Evolutionary conservation across 306 rosid species (phyloP).

Genomic region (Dalbergia oliveri): DNA sequence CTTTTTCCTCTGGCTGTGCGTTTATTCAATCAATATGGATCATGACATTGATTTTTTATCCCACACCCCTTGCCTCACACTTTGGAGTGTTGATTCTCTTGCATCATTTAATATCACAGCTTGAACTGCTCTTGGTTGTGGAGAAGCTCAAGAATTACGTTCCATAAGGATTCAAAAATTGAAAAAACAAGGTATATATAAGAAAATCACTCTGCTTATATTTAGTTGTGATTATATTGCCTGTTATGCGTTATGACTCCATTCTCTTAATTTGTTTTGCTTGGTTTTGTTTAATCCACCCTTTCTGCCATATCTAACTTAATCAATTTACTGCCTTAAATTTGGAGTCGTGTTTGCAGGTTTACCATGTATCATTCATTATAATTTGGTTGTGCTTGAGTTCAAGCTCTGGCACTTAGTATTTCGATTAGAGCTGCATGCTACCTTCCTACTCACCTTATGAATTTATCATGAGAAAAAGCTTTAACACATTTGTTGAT

Average conservation of each 20-base stretch:
- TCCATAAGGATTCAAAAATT: constrained; percentile 82
- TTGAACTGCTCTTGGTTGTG: constrained; percentile 79
- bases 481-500: constrained; percentile 2
- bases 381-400: constrained; percentile 6
- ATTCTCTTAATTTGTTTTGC: not conserved
- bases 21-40: not conserved
- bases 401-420: constrained; percentile 35
- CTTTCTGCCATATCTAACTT: constrained; percentile 18
- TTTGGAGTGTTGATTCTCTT: constrained; percentile 23
- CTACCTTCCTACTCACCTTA: constrained; percentile 23
- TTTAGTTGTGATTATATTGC: constrained; percentile 36
- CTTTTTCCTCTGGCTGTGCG: constrained; percentile 2
- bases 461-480: constrained; percentile 23
- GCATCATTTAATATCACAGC: constrained; percentile 56
- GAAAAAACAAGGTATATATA: constrained; percentile 81
- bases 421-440: constrained; percentile 25
- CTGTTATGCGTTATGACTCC: constrained; percentile 19
- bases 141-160: constrained; percentile 92
- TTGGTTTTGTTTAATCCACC: constrained; percentile 42
- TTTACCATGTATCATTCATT: constrained; percentile 17
- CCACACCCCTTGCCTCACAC: not conserved
- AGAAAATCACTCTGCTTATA: constrained; percentile 27
- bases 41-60: constrained; percentile 17
- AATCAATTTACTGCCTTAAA: constrained; percentile 4
- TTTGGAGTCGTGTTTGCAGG: constrained; percentile 7